A percentile compares a stretch with the other conserved stretches of the same genome.
Conservation (phyloP, 1,284 basidiomycete genomes). For the Ceratobasidium sp. region DNA sequence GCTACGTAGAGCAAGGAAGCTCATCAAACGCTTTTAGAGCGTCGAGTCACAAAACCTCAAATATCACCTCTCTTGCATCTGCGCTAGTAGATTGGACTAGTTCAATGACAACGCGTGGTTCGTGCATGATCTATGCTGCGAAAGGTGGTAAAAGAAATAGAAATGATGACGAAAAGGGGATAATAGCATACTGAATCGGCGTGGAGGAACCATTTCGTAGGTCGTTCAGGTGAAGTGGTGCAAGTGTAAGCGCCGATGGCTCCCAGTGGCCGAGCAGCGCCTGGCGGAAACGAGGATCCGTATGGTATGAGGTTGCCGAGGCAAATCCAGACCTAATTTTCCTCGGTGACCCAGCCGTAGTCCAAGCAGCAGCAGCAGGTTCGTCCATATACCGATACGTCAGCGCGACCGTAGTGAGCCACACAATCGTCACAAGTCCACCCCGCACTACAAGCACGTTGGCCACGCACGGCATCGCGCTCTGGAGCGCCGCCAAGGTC, state of each 20-base stretch:
- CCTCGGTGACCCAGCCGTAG: constrained; percentile 40
- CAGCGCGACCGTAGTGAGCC: constrained; percentile 75
- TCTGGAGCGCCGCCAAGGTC: constrained; percentile 66
- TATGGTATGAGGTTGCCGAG: constrained; percentile 33
- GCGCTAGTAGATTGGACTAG: constrained; percentile 69
- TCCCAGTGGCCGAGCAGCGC: too few relatives aligned
- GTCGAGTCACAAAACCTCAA: constrained; percentile 76
- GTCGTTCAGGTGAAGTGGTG: constrained; percentile 6
- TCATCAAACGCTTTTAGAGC: constrained; percentile 60
- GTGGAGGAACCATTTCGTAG: constrained; percentile 65
- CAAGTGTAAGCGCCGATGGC: too few relatives aligned
- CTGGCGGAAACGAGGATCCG: neutral
- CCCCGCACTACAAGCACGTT: constrained; percentile 60
- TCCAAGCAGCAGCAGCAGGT: neutral
- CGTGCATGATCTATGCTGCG: constrained; percentile 20
- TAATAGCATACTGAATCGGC: constrained; percentile 61
- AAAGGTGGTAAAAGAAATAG: constrained; percentile 49
- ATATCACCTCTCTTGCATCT: constrained; percentile 76
- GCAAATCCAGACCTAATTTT: neutral
- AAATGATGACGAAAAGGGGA: constrained; percentile 73
- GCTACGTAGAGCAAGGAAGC: constrained; percentile 53
- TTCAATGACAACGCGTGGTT: constrained; percentile 5
- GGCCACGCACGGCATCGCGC: constrained; percentile 66
- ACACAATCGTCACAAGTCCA: constrained; percentile 71
- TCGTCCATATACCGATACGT: constrained; percentile 63